Evolutionary conservation across 2,329 filamentous ascomycete genomes (phyloP).

Genomic region (Emergomyces orientalis): DNA sequence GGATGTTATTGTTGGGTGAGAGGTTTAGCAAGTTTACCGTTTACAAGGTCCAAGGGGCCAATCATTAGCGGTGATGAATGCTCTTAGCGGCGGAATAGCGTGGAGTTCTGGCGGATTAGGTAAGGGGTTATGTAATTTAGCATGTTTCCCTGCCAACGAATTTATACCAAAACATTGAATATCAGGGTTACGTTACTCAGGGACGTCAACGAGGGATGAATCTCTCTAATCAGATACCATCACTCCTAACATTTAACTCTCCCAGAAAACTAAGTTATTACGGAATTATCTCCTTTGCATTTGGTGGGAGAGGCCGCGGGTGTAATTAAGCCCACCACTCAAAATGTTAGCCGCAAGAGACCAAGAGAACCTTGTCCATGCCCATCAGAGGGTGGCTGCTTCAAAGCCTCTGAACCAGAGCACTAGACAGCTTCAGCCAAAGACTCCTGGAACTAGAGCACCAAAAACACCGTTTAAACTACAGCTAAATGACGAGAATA

Average conservation of each 20-base stretch:
- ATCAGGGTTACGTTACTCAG: no score
- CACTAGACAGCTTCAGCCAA: constrained; percentile 53
- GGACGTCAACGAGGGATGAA: no score
- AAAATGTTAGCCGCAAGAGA: constrained; percentile 70
- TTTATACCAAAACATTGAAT: background rate
- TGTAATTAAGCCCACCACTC: constrained; percentile 9
- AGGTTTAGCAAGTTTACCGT: background rate
- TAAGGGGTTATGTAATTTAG: background rate
- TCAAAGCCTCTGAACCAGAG: constrained; percentile 64
- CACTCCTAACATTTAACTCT: background rate
- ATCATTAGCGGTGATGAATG: no score
- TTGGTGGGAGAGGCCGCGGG: background rate
- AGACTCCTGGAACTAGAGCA: constrained; percentile 66
- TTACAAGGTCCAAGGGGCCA: no score
- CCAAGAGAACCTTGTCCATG: constrained; percentile 78
- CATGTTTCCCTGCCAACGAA: background rate
- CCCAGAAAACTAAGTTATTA: background rate
- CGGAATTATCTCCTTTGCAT: background rate
- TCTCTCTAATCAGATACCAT: no score
- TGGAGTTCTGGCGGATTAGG: no score
- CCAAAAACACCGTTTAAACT: constrained; percentile 77
- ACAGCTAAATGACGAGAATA: constrained; percentile 77
- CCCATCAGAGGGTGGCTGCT: constrained; percentile 59
- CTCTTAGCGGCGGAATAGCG: no score
- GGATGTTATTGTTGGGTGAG: background rate